phyloP scores from a whole-genome alignment of 2,329 filamentous ascomycete species.

The Aspergillus caelatus region DNA sequence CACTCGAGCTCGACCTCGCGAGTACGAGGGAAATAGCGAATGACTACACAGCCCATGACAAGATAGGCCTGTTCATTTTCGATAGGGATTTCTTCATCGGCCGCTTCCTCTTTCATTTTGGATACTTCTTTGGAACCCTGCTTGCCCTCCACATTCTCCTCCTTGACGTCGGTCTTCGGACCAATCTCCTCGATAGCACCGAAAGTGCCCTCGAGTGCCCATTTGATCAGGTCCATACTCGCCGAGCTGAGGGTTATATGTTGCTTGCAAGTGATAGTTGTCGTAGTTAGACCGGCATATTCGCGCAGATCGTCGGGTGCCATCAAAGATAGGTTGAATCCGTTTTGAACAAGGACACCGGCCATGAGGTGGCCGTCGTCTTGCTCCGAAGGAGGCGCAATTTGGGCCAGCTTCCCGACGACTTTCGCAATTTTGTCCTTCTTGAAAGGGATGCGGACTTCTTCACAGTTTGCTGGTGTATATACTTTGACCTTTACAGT shows the following conservation, averaged over 20 bases:
- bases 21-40: constrained; percentile 71
- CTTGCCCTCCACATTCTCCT: constrained; percentile 29
- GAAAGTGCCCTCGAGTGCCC: constrained; percentile 93
- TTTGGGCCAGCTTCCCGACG: constrained; percentile 86
- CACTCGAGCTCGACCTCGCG: constrained; percentile 90
- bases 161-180: constrained; percentile 24
- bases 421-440: constrained; percentile 95
- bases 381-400: constrained; percentile 64
- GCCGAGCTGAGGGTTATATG: constrained; percentile 85
- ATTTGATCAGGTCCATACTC: constrained; percentile 86
- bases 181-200: constrained; percentile 70
- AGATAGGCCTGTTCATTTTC: constrained; percentile 51
- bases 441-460: constrained; percentile 91
- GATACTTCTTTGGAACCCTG: constrained; percentile 43
- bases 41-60: constrained; percentile 87
- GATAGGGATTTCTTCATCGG: constrained; percentile 49
- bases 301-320: constrained; percentile 93
- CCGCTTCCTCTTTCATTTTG: constrained; percentile 40
- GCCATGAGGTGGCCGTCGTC: constrained; percentile 68
- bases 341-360: constrained; percentile 93
- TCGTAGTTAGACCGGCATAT: constrained; percentile 95
- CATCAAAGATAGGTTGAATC: constrained; percentile 97
- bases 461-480: constrained; percentile 92
- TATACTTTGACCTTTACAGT: constrained; percentile 84
- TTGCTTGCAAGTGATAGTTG: constrained; percentile 90